phyloP scores from a whole-genome alignment of 1,284 basidiomycete species.

The Naganishia liquefaciens region DNA sequence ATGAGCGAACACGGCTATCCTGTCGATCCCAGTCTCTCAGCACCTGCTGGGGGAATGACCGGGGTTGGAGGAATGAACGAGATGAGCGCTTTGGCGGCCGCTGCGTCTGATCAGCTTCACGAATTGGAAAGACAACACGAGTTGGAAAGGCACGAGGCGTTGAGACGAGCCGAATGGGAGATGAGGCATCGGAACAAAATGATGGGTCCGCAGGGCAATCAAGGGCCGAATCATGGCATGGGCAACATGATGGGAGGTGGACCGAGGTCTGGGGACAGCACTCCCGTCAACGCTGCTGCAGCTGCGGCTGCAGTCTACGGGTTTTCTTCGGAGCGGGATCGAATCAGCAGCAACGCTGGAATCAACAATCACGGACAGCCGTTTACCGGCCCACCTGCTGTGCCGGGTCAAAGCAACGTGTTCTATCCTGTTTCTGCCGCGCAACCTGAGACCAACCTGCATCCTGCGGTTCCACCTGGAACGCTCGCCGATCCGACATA shows the following conservation, averaged over 20 bases:
- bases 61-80: slow-evolving; percentile 58
- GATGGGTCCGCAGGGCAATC: slow-evolving; percentile 5
- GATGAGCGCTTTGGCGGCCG: slow-evolving; percentile 68
- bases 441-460: slow-evolving; percentile 50
- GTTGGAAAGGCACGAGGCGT: slow-evolving; percentile 67
- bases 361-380: slow-evolving; percentile 24
- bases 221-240: neutral
- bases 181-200: slow-evolving; percentile 62
- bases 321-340: slow-evolving; percentile 18
- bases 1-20: slow-evolving; percentile 33
- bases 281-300: slow-evolving; percentile 7
- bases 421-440: slow-evolving; percentile 53
- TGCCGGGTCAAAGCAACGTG: slow-evolving; percentile 44
- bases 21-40: slow-evolving; percentile 42
- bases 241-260: neutral
- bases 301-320: slow-evolving; percentile 12
- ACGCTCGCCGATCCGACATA: slow-evolving; percentile 55
- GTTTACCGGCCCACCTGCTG: slow-evolving; percentile 39
- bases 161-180: slow-evolving; percentile 80
- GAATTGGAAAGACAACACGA: slow-evolving; percentile 83
- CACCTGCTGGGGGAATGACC: slow-evolving; percentile 39
- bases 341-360: slow-evolving; percentile 8
- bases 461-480: slow-evolving; percentile 53
- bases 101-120: slow-evolving; percentile 82
- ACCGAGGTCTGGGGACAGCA: slow-evolving; percentile 19